Base-by-base conservation (phyloP, 2,329 filamentous ascomycete genomes). In the Microdochium nivale region DNA sequence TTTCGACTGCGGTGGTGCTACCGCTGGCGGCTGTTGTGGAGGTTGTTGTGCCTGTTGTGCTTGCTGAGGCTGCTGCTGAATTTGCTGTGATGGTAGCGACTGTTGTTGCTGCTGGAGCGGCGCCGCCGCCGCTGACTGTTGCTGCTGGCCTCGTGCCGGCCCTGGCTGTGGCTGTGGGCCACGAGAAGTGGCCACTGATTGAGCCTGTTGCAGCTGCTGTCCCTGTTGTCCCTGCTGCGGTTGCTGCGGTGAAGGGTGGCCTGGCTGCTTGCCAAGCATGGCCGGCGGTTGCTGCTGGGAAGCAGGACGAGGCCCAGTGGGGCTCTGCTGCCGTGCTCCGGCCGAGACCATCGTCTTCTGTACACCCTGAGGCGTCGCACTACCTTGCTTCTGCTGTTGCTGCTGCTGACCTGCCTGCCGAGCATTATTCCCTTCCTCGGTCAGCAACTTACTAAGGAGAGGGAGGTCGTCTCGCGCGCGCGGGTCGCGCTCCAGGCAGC, bases 401-500 rank as follows among this genome's bases (percentile, higher is more conserved):
- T 56, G 55, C 27, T 30, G 14, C 24, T 56, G 55, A 3, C 56
- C 61, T 30, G 58, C 62, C 54, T 64, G 64, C 11, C 59, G 57
- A 2, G 60, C 59, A 47, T 59, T 60, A 51, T 63, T 67, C 21
- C 70, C 69, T 55, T 77, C 69, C 55, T 73, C 75, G 51, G 81
- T 80, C 13, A 85, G 62, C 21, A 83, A 68, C 47, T 69, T 67
- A 33, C 78, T 80, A 3, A 86, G 69, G 50, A 80, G 72, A 49
- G 75, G 70, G 19, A 85, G 65, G 60, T 90, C 82, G 1, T 83
- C 77, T 23, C 81, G 75, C 0, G 88, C 81, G 23, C 76, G 77
- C 0, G 83, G 81, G 51, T 90, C 83, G 11, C 77, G 74, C 49
- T 83, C 77, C 24, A 90, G 75, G 14, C 92, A 84, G 37, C 79